Evolutionary conservation across 768 basidiomycete genomes (phyloP), one percentile per base, ranked within the genome.

Genomic region (Multifurca ochricompacta): DNA sequence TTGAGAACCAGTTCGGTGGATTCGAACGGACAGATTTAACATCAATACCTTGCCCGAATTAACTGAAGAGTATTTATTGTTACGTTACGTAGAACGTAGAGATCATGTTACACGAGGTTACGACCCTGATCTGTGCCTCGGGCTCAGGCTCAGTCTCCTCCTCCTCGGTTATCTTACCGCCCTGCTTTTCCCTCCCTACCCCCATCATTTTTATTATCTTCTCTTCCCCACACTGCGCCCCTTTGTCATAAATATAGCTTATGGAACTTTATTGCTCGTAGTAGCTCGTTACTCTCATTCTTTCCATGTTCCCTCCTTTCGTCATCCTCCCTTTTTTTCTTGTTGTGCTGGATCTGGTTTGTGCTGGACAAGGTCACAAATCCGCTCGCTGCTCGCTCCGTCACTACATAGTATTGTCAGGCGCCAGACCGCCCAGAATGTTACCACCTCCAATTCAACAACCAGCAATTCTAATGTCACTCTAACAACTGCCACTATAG

Each of bases 351-450:
- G 43, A 52, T 46, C 53, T 44, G 49, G 50, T 36, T 28, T 35
- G 46, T 23, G 53, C 58, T 18, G 40, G 27, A 23, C 51, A 31
- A 2, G 43, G 21, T 6, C 36, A 16, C 43, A 13, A 21, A 30
- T 19, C 40, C 18, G 19, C 32, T 35, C 52, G 28, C 53, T 28
- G 18, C 28, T 28, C 14, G 31, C 53, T 25, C 36, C 45, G 11
- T 48, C 46, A 19, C 43, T 59, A 18, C 58, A 45, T 13, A 37
- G 47, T 32, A n/a, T 42, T 10, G 35, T 59, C 27, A 46, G 51
- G 14, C 60, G 60, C 23, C 60, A 61, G 27, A 16, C 58, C 4
- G 4, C 27, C 3, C 35, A 45, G n/a, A 47, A 58, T 16, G 13
- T 3, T 13, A 54, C 45, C 18, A 23, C 40, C 11, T n/a, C 51